Percentiles rank a stretch among this genome's conserved stretches.
These are phyloP conservation scores for Cryphonectria radicalis DNA, from an alignment of 2,329 filamentous ascomycete species.

Conservation along the genomic window DNA sequence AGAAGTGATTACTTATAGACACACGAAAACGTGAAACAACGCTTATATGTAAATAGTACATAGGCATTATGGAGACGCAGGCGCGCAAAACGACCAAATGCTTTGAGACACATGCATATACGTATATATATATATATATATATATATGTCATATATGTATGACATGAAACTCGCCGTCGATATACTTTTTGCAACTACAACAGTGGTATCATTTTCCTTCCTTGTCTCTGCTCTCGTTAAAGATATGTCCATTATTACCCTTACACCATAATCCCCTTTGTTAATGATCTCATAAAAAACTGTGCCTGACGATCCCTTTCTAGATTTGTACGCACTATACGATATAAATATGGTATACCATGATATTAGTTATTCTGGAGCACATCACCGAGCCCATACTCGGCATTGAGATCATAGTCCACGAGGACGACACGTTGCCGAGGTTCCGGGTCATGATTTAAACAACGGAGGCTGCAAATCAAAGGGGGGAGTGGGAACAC, in stretches of 20 bases:
- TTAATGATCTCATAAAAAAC: not conserved
- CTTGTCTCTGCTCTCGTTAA: not conserved
- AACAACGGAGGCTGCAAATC: not conserved
- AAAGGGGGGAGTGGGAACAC: not conserved
- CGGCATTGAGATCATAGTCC: not conserved
- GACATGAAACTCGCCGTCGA: not conserved
- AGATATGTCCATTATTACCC: not conserved
- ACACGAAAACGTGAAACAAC: not conserved
- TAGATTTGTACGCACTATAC: not conserved
- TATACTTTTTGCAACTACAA: not conserved
- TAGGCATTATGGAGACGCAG: not conserved
- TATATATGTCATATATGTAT: not conserved
- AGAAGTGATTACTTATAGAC: not conserved
- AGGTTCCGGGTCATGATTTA: not conserved
- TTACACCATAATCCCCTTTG: not conserved
- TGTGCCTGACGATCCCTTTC: not conserved
- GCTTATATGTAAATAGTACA: not conserved
- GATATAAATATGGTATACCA: not conserved
- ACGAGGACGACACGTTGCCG: not conserved
- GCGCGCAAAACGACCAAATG: not conserved
- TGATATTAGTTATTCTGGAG: not conserved
- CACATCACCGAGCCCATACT: not conserved
- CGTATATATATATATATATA: not conserved
- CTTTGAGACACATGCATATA: not conserved
- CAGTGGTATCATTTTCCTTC: no score